These are phyloP conservation scores for Dissophora ornata DNA, from an alignment of 192 early-diverging fungal species.

Conservation along the genomic window DNA sequence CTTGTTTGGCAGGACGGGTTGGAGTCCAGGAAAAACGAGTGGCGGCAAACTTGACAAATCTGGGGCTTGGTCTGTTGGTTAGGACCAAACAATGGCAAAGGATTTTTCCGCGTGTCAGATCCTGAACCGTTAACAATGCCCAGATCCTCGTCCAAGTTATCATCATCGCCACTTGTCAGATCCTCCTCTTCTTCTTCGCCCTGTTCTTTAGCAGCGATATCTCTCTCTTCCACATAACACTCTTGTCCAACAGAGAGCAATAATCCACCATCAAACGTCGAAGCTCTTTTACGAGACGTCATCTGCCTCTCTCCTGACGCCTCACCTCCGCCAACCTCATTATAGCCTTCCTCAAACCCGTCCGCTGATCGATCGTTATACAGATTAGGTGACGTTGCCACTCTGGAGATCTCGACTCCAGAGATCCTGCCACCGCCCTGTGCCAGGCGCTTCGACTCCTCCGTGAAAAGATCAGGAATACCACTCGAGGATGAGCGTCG, in stretches of 20 bases:
- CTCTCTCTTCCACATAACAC: not conserved
- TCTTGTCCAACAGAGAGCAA: slow-evolving; percentile 18
- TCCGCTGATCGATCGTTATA: not conserved
- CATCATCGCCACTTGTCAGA: slow-evolving; percentile 41
- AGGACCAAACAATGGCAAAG: not conserved
- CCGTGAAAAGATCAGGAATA: slow-evolving; percentile 29
- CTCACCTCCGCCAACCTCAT: not conserved
- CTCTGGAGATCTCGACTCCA: slow-evolving; percentile 23
- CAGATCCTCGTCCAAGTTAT: not conserved
- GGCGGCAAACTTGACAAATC: slow-evolving; percentile 38
- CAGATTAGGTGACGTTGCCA: slow-evolving; percentile 29
- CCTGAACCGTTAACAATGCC: not conserved
- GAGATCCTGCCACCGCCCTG: not conserved
- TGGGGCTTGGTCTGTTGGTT: not conserved
- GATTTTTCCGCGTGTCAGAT: too few species aligned
- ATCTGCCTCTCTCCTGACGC: not conserved
- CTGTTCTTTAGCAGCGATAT: slow-evolving; percentile 11
- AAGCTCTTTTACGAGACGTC: slow-evolving; percentile 42
- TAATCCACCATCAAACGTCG: slow-evolving; percentile 51
- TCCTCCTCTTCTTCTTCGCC: slow-evolving; percentile 29
- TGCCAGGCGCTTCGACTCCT: slow-evolving; percentile 12
- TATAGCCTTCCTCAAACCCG: not conserved
- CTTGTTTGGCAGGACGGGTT: not conserved
- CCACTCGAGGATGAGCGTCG: slow-evolving; percentile 43
- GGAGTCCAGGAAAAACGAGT: slow-evolving; percentile 12